Conservation (phyloP, 2,329 filamentous ascomycete genomes). For the Alternaria novae-zelandiae region DNA sequence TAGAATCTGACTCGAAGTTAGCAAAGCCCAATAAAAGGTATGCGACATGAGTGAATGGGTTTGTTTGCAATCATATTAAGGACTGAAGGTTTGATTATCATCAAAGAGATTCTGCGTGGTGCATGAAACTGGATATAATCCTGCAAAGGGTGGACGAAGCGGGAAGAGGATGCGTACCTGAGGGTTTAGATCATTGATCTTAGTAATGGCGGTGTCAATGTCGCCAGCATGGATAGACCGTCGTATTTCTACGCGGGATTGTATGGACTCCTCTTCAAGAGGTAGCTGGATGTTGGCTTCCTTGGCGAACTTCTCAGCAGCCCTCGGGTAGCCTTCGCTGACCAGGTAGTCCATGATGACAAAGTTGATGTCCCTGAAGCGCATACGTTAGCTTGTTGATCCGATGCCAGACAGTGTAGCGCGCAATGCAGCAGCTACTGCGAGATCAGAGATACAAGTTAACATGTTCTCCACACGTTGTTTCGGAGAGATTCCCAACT, state of each 20-base stretch:
- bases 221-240: slow-evolving; percentile 84
- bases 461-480: slow-evolving; percentile 87
- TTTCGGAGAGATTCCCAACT: slow-evolving; percentile 99
- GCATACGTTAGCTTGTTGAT: slow-evolving; percentile 32
- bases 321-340: slow-evolving; percentile 91
- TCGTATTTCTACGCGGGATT: slow-evolving; percentile 80
- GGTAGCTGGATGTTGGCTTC: slow-evolving; percentile 86
- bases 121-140: slow-evolving; percentile 99
- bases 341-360: slow-evolving; percentile 97
- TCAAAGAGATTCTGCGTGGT: slow-evolving; percentile 98
- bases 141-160: slow-evolving; percentile 60
- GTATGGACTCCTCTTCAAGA: slow-evolving; percentile 75
- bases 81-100: slow-evolving; percentile 86
- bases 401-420: neutral
- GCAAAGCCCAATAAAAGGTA: slow-evolving; percentile 19
- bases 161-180: slow-evolving; percentile 68
- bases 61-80: slow-evolving; percentile 73
- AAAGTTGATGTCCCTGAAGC: slow-evolving; percentile 85
- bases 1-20: slow-evolving; percentile 69
- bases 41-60: slow-evolving; percentile 8
- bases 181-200: slow-evolving; percentile 87
- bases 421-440: slow-evolving; percentile 26
- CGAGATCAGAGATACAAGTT: slow-evolving; percentile 76
- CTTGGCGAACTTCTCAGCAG: slow-evolving; percentile 89
- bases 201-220: slow-evolving; percentile 83